Evolutionary conservation across 805 yeast species (phyloP).

Genomic region (Dipodascus albidus): DNA sequence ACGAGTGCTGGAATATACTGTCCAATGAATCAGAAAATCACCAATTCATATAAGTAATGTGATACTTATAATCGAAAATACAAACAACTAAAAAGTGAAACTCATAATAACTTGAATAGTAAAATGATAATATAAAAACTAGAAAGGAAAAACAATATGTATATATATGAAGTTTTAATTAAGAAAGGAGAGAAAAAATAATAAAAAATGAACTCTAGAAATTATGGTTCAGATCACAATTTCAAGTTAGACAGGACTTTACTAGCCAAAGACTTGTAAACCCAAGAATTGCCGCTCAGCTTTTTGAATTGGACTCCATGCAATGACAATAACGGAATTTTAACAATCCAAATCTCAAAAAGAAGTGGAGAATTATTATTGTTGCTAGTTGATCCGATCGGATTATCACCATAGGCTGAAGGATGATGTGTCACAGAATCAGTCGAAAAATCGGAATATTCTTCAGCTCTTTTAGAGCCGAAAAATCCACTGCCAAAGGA

Average conservation of each 20-base stretch:
- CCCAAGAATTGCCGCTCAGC: conserved; percentile 88
- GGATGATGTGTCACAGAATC: conserved; percentile 20
- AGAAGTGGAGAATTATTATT: conserved; percentile 46
- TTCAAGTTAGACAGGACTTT: conserved; percentile 66
- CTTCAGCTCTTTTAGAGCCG: conserved; percentile 10
- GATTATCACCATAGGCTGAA: conserved; percentile 26
- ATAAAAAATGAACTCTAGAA: background rate
- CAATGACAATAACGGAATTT: conserved; percentile 79
- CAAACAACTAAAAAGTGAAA: no score
- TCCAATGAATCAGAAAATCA: no score
- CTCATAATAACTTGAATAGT: no score
- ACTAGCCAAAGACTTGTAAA: conserved; percentile 82
- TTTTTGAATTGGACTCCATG: conserved; percentile 95
- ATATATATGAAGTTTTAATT: no score
- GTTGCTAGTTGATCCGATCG: conserved; percentile 23
- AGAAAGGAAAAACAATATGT: background rate
- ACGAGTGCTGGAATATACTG: no score
- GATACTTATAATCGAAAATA: no score
- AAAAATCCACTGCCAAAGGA: conserved; percentile 22
- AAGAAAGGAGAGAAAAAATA: background rate
- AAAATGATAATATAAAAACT: no score
- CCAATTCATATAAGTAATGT: no score
- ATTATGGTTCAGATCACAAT: conserved; percentile 28
- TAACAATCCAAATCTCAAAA: conserved; percentile 85
- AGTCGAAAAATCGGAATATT: conserved; percentile 21